Evolutionary conservation across 495 filamentous ascomycete genomes (phyloP), one percentile per base, ranked within the genome.

Genomic region (Entonaema liquescens): DNA sequence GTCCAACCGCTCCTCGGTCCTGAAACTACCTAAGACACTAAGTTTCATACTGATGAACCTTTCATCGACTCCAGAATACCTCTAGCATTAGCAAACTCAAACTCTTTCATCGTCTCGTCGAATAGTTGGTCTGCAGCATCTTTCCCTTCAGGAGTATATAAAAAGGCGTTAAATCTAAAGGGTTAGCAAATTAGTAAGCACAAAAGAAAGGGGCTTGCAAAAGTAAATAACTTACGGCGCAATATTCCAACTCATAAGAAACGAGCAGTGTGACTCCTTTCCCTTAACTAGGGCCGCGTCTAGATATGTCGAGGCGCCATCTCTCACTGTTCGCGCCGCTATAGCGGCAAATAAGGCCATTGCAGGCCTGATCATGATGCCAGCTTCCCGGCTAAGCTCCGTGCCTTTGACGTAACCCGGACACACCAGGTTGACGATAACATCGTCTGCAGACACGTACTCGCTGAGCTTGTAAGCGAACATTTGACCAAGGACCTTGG

Each of bases 381-480:
- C 67, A 0, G 59, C 63, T 5, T 82, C 79, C 17, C 79, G 78
- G 11, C 62, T 60, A 3, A 87, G 70, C 5, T 78, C 63, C 1
- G 83, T 86, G 25, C 82, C 83, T 49, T 79, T 80, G 11, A 73
- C 75, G 52, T 77, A 78, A n/a, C 80, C 84, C 0, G 83, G 83
- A 33, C 84, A 80, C 0, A 80, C 82, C 1, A 83, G 47, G 69
- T 86, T 86, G 15, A 87, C 72, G 19, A 86, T 73, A 0, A 85
- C 80, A 28, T 85, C 83, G 33, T 83, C 73, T 33, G 78, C 63
- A 2, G 70, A 77, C 12, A 85, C 80, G 59, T 78, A 77, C 11
- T 84, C 77, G 28, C 77, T 72, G 1, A 85, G 76, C 25, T 82
- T 82, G 59, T 68, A 79, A 8, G 82, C 57, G 59, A 83, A 85